phyloP scores from a whole-genome alignment of 2,329 filamentous ascomycete genomes.

The Aureobasidium namibiae region DNA sequence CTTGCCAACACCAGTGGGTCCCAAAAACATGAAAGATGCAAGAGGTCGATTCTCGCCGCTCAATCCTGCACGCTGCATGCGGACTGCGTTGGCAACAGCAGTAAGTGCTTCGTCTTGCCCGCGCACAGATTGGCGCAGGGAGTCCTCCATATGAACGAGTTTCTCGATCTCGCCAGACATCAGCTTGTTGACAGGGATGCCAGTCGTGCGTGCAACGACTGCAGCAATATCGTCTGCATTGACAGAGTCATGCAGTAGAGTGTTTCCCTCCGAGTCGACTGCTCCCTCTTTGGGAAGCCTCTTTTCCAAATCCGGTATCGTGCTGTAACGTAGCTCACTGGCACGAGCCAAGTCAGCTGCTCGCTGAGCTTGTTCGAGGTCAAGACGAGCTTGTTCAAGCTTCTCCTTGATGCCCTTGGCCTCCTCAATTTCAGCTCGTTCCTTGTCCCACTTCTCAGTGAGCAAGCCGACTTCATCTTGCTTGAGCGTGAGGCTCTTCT shows the following conservation, averaged over 20 bases:
- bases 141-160: slow-evolving; percentile 91
- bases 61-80: slow-evolving; percentile 85
- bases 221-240: slow-evolving; percentile 88
- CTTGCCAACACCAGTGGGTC: slow-evolving; percentile 93
- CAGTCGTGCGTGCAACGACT: slow-evolving; percentile 84
- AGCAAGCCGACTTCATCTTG: slow-evolving; percentile 69
- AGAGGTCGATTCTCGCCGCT: slow-evolving; percentile 86
- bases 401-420: slow-evolving; percentile 83
- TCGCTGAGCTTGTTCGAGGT: slow-evolving; percentile 80
- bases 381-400: slow-evolving; percentile 76
- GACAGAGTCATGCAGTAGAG: slow-evolving; percentile 86
- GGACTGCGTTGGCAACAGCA: slow-evolving; percentile 84
- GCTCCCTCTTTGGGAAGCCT: slow-evolving; percentile 61
- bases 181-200: slow-evolving; percentile 85
- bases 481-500: slow-evolving; percentile 65
- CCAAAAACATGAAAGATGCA: slow-evolving; percentile 95
- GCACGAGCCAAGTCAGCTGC: slow-evolving; percentile 83
- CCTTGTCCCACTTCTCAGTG: slow-evolving; percentile 81
- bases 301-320: slow-evolving; percentile 71
- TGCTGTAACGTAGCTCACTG: slow-evolving; percentile 82
- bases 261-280: slow-evolving; percentile 31
- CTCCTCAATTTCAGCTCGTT: slow-evolving; percentile 73
- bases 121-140: slow-evolving; percentile 70
- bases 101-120: slow-evolving; percentile 91
- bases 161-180: slow-evolving; percentile 93